Percentiles rank a stretch among this genome's conserved stretches.
Conservation (phyloP, 257 asterid species). For the Lantana camara region DNA sequence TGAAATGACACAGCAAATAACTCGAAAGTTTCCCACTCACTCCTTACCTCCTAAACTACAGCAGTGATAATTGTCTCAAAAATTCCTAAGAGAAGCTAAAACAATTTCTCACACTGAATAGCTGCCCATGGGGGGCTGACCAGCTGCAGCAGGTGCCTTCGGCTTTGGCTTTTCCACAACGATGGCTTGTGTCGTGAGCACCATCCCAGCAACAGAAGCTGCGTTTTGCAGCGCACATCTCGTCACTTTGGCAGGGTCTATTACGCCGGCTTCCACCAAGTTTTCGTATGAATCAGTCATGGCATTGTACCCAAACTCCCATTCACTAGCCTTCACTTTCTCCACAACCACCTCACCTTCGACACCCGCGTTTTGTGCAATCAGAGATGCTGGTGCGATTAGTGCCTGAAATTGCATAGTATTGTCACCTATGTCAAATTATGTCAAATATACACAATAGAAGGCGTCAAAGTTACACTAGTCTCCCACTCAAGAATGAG, state of each 20-base stretch:
- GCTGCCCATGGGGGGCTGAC: constrained; percentile 35
- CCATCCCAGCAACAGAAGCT: constrained; percentile 96
- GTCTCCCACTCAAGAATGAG: no score
- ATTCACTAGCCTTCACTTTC: constrained; percentile 65
- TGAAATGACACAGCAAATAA: no score
- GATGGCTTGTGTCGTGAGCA: constrained; percentile 89
- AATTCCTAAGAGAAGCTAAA: not conserved
- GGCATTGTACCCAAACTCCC: constrained; percentile 91
- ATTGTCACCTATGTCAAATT: no score
- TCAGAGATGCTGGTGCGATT: constrained; percentile 74
- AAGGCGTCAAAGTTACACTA: no score
- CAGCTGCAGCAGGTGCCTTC: constrained; percentile 41
- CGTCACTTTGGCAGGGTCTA: constrained; percentile 91
- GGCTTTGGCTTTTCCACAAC: constrained; percentile 84
- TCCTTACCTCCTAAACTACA: no score
- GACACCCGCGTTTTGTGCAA: constrained; percentile 86
- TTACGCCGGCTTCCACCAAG: constrained; percentile 76
- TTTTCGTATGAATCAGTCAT: constrained; percentile 74
- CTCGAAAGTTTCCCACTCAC: no score
- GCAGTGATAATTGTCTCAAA: no score
- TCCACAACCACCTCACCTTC: constrained; percentile 96
- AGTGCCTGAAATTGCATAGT: constrained; percentile 52
- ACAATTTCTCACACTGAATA: constrained; percentile 37
- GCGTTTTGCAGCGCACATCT: constrained; percentile 83
- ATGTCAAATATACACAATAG: no score